Evolutionary conservation across 139 green algal genomes (phyloP).

Genomic region (Gonium pectorale): DNA sequence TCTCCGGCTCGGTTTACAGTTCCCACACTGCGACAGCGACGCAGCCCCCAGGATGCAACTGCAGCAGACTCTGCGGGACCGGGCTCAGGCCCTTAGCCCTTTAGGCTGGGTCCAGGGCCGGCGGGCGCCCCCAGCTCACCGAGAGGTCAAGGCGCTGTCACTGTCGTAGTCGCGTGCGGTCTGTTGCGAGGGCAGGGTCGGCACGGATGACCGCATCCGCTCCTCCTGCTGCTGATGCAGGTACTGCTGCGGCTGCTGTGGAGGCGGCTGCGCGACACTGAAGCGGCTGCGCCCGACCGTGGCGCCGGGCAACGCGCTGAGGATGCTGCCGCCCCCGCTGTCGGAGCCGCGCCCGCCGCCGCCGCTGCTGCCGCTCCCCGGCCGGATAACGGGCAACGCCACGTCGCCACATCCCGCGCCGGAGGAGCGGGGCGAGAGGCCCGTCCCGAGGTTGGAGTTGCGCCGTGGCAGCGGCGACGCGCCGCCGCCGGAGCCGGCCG

Average conservation of each 20-base stretch:
- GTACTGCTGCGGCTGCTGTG: too few species aligned
- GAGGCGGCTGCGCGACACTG: background rate
- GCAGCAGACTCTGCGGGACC: too few species aligned
- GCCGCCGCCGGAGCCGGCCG: too few species aligned
- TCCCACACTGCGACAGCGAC: too few species aligned
- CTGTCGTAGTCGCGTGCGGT: conserved; percentile 33
- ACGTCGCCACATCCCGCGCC: background rate
- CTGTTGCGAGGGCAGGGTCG: background rate
- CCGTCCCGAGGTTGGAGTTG: background rate
- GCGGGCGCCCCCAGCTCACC: too few species aligned
- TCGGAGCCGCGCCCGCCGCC: background rate
- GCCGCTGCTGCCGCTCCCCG: background rate
- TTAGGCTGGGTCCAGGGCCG: too few species aligned
- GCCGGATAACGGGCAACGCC: background rate
- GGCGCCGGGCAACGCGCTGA: background rate
- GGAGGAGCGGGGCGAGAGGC: background rate
- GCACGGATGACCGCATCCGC: background rate
- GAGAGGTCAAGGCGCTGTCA: conserved; percentile 12
- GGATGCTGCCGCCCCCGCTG: background rate
- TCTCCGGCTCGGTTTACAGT: too few species aligned
- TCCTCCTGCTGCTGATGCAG: conserved; percentile 34
- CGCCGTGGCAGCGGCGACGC: background rate
- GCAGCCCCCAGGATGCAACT: too few species aligned
- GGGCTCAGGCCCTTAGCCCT: too few species aligned
- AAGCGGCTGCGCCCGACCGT: conserved; percentile 7